These are phyloP conservation scores for Rhizopus stolonifer DNA, from an alignment of 371 early-diverging fungal genomes.

Conservation along the genomic window DNA sequence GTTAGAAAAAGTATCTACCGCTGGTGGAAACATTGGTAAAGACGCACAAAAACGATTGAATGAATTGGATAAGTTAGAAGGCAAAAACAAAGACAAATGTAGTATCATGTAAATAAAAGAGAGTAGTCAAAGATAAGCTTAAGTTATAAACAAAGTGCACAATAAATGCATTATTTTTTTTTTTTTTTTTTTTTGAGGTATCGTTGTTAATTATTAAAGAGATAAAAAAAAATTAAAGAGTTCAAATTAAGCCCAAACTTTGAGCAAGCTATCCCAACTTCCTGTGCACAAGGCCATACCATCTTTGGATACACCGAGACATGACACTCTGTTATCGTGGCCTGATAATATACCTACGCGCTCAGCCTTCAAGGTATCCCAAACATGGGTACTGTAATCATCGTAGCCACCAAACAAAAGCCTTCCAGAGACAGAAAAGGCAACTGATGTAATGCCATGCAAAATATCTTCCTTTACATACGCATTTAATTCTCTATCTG, in stretches of 20 bases:
- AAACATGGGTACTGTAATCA: constrained; percentile 96
- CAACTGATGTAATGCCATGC: constrained; percentile 95
- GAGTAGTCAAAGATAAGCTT: too few relatives aligned
- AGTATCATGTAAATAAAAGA: constrained; percentile 37
- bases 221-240: not conserved
- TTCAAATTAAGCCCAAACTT: too few relatives aligned
- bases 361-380: constrained; percentile 96
- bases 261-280: not conserved
- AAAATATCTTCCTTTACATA: constrained; percentile 94
- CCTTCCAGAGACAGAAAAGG: constrained; percentile 92
- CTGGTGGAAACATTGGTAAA: constrained; percentile 46
- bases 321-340: constrained; percentile 98
- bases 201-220: too few relatives aligned
- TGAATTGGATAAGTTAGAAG: constrained; percentile 22
- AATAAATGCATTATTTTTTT: not conserved
- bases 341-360: constrained; percentile 91
- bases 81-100: constrained; percentile 26
- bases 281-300: constrained; percentile 82
- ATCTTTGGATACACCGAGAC: constrained; percentile 92
- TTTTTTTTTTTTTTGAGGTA: not conserved
- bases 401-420: constrained; percentile 97
- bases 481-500: constrained; percentile 93
- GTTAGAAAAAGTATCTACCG: constrained; percentile 29
- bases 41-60: constrained; percentile 42
- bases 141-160: not conserved